Conservation (phyloP, 2,329 filamentous ascomycete genomes). For the Dactylellina sp. region DNA sequence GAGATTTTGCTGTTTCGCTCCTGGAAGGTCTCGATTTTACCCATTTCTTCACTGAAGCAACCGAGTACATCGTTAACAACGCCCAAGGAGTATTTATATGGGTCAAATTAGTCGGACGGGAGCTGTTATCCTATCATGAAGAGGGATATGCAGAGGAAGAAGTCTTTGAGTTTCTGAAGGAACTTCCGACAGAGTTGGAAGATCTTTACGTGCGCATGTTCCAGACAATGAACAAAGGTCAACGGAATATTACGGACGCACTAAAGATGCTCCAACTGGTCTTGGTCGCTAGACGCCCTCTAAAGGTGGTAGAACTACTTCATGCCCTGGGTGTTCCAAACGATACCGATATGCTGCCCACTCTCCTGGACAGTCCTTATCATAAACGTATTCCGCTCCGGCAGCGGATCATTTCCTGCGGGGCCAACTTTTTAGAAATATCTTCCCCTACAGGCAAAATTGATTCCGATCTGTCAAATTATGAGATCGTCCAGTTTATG, state of each 20-base stretch:
- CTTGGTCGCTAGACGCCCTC: neutral
- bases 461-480: neutral
- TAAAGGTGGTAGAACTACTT: neutral
- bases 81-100: conserved; percentile 17
- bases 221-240: neutral
- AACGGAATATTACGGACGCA: neutral
- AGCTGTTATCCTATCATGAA: neutral
- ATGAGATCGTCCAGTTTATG: conserved; percentile 5
- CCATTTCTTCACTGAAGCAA: neutral
- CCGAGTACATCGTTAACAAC: conserved; percentile 7
- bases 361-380: neutral
- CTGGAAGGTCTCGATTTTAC: conserved; percentile 6
- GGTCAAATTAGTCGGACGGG: conserved; percentile 7
- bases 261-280: neutral
- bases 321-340: conserved; percentile 6
- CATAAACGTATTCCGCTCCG: neutral
- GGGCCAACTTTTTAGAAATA: conserved; percentile 16
- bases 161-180: neutral
- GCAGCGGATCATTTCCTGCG: neutral
- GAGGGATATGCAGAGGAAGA: conserved; percentile 1
- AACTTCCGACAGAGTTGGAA: conserved; percentile 3
- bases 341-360: neutral
- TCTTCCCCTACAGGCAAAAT: neutral
- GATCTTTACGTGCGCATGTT: conserved; percentile 11
- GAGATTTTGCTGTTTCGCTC: neutral